Evolutionary conservation across 208 protist genomes (phyloP).

Genomic region (Wallacemonas rigidus): DNA sequence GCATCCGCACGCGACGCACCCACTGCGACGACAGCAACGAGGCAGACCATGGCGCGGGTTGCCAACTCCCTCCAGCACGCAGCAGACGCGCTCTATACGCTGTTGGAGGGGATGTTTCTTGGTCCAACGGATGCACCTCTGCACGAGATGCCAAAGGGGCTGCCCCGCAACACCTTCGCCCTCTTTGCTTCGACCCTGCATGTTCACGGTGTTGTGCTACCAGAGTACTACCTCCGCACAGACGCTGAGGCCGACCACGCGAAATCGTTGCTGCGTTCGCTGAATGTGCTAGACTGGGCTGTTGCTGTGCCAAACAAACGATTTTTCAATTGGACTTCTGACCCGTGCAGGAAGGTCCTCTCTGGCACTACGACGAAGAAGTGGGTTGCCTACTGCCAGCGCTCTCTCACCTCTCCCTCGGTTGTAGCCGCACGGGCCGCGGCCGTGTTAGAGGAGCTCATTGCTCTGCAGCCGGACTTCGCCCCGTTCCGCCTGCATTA

Average conservation of each 20-base stretch:
- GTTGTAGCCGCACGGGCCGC: constrained; percentile 41
- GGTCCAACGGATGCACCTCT: constrained; percentile 25
- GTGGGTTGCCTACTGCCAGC: constrained; percentile 61
- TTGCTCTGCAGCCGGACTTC: constrained; percentile 62
- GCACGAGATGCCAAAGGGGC: constrained; percentile 20
- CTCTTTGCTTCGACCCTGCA: constrained; percentile 38
- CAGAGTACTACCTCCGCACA: constrained; percentile 69
- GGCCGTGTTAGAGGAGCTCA: constrained; percentile 81
- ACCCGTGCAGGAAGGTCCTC: constrained; percentile 23
- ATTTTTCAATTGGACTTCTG: constrained; percentile 58
- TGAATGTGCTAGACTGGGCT: constrained; percentile 54
- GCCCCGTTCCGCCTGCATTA: constrained; percentile 81
- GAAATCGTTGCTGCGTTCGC: constrained; percentile 38
- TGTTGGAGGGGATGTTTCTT: constrained; percentile 43
- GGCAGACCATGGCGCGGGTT: not conserved
- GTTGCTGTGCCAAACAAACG: constrained; percentile 21
- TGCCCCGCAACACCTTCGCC: constrained; percentile 32
- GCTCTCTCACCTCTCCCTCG: constrained; percentile 34
- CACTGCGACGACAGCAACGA: constrained; percentile 1
- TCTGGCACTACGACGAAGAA: constrained; percentile 5
- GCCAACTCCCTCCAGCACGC: constrained; percentile 18
- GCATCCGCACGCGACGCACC: not conserved
- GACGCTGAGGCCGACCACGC: constrained; percentile 46
- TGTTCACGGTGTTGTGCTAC: constrained; percentile 42
- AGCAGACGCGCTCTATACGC: constrained; percentile 35